A percentile compares a stretch with the other conserved stretches of the same genome.
Conservation (phyloP, 164 flowering plant species). For the Aristolochia californica region DNA sequence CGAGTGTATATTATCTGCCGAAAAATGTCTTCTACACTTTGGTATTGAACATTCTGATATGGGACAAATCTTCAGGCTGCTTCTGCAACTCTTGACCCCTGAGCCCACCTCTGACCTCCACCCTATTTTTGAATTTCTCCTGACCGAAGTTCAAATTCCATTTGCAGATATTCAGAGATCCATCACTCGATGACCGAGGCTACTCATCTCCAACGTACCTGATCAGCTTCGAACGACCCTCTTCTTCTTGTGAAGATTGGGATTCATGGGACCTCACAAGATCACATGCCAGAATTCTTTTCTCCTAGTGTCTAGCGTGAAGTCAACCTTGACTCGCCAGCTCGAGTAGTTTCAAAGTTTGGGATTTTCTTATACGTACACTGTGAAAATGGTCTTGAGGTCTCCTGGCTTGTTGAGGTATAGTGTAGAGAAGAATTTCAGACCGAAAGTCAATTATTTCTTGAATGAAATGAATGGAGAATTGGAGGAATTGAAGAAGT, state of each 20-base stretch:
- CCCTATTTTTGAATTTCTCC: conserved; percentile 60
- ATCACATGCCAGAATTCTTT: too few relatives aligned
- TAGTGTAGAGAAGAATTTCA: conserved; percentile 50
- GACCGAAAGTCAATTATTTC: too few relatives aligned
- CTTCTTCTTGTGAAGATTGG: too few relatives aligned
- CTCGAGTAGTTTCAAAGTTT: conserved; percentile 42
- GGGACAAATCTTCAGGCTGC: conserved; percentile 67
- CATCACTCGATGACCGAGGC: conserved; percentile 59
- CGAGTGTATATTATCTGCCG: too few relatives aligned
- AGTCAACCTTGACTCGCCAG: conserved; percentile 51
- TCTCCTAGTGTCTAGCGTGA: too few relatives aligned
- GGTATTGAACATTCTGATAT: conserved; percentile 45
- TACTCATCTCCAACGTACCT: conserved; percentile 52
- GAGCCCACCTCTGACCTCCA: conserved; percentile 44
- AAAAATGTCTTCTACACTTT: too few relatives aligned
- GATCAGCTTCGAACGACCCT: too few relatives aligned
- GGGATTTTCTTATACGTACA: conserved; percentile 49
- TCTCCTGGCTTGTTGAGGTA: conserved; percentile 65
- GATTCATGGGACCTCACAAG: too few relatives aligned
- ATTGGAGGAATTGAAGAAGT: too few relatives aligned
- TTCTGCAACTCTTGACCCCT: conserved; percentile 57
- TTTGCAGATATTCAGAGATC: conserved; percentile 35
- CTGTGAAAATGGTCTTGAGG: conserved; percentile 53
- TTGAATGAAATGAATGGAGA: too few relatives aligned
- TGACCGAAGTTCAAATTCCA: conserved; percentile 44